Evolutionary conservation across 495 filamentous ascomycete species (phyloP).

Genomic region (Echria macrotheca): DNA sequence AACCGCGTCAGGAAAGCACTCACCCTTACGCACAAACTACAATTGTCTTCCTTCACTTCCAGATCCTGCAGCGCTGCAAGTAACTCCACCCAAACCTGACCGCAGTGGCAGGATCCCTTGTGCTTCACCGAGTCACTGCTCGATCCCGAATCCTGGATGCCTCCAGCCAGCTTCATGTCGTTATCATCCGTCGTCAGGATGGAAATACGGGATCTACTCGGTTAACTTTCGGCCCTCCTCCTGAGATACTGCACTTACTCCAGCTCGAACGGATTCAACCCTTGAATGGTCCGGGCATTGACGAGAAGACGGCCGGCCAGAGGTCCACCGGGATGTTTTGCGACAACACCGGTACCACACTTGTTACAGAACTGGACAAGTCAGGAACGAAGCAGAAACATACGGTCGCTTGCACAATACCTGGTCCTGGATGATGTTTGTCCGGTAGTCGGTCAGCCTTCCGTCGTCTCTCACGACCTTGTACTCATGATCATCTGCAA

Average conservation of each 20-base stretch:
- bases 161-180: not conserved
- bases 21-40: conserved; percentile 20
- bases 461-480: conserved; percentile 10
- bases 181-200: not conserved
- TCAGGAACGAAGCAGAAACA: no score
- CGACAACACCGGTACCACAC: conserved; percentile 15
- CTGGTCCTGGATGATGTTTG: no score
- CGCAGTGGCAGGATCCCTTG: conserved; percentile 17
- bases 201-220: not conserved
- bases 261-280: conserved; percentile 15
- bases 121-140: no score
- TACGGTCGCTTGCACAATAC: no score
- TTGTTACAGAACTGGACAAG: conserved; percentile 21
- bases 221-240: not conserved
- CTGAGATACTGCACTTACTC: conserved; percentile 4
- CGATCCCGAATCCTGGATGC: not conserved
- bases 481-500: not conserved
- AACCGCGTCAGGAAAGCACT: no score
- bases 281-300: conserved; percentile 14
- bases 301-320: conserved; percentile 9
- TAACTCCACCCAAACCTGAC: conserved; percentile 11
- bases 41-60: conserved; percentile 19
- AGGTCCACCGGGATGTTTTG: conserved; percentile 10
- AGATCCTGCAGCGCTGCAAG: not conserved
- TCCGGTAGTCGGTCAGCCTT: conserved; percentile 5